Evolutionary conservation across 208 protist genomes (phyloP).

Genomic region (Trypanosoma boissoni): DNA sequence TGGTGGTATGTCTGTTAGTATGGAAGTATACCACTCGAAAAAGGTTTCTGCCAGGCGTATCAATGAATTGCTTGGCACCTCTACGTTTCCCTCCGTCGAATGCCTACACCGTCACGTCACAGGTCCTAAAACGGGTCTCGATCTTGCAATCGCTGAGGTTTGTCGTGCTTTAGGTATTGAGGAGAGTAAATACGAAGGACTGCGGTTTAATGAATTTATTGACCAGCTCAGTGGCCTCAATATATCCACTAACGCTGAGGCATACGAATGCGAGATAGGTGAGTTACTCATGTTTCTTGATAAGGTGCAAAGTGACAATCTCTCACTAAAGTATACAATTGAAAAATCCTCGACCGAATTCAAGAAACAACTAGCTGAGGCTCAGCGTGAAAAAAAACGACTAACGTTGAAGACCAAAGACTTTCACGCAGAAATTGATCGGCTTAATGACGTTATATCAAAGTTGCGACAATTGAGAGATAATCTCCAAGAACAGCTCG

Average conservation of each 20-base stretch:
- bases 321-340: conserved; percentile 44
- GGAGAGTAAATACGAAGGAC: conserved; percentile 36
- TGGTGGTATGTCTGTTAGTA: conserved; percentile 27
- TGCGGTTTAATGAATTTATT: conserved; percentile 45
- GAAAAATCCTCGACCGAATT: conserved; percentile 39
- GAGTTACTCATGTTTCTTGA: conserved; percentile 51
- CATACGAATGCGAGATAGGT: conserved; percentile 69
- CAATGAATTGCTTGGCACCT: conserved; percentile 24
- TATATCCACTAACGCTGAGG: conserved; percentile 39
- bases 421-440: conserved; percentile 32
- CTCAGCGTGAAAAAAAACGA: conserved; percentile 42
- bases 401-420: conserved; percentile 24
- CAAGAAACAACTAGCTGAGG: conserved; percentile 36
- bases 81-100: conserved; percentile 34
- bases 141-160: conserved; percentile 42
- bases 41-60: conserved; percentile 25
- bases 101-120: conserved; percentile 26
- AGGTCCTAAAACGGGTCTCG: conserved; percentile 37
- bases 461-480: conserved; percentile 48
- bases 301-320: conserved; percentile 54
- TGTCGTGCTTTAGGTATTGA: conserved; percentile 29
- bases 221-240: conserved; percentile 29
- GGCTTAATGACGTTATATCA: conserved; percentile 40
- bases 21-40: conserved; percentile 33
- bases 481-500: conserved; percentile 34